Percentiles rank a stretch among this genome's conserved stretches.
These are phyloP conservation scores for Nepenthes gracilis DNA, from an alignment of 148 eudicot species.

Conservation along the genomic window DNA sequence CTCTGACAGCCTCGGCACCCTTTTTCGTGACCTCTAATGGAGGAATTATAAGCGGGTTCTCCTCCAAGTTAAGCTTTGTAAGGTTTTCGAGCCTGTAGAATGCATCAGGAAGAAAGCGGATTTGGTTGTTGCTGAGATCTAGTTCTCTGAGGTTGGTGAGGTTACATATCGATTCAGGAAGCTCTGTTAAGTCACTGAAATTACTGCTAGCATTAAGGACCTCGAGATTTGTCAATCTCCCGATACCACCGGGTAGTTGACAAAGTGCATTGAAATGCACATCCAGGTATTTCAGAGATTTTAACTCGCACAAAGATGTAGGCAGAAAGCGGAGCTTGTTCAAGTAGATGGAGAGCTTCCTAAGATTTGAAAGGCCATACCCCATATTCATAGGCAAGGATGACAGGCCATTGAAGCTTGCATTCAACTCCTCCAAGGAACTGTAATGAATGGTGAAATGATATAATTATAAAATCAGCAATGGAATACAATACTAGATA, in stretches of 20 bases:
- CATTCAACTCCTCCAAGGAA: slow-evolving; percentile 80
- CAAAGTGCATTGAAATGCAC: slow-evolving; percentile 87
- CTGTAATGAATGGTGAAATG: slow-evolving; percentile 16
- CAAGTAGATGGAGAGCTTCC: slow-evolving; percentile 44
- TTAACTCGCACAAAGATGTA: slow-evolving; percentile 74
- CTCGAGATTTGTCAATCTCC: slow-evolving; percentile 61
- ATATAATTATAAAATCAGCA: not conserved
- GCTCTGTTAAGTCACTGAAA: slow-evolving; percentile 76
- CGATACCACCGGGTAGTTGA: slow-evolving; percentile 59
- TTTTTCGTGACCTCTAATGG: slow-evolving; percentile 51
- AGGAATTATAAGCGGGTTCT: slow-evolving; percentile 70
- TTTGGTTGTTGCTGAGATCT: slow-evolving; percentile 89
- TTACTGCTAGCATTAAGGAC: slow-evolving; percentile 66
- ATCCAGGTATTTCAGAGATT: slow-evolving; percentile 53
- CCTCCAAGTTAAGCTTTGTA: slow-evolving; percentile 62
- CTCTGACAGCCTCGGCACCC: slow-evolving; percentile 66
- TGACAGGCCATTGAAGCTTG: slow-evolving; percentile 65
- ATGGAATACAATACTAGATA: not conserved
- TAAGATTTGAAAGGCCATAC: slow-evolving; percentile 48
- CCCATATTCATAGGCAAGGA: slow-evolving; percentile 90
- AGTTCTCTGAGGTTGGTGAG: slow-evolving; percentile 65
- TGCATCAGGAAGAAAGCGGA: slow-evolving; percentile 64
- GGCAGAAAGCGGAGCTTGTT: slow-evolving; percentile 91
- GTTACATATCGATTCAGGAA: slow-evolving; percentile 64
- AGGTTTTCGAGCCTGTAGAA: slow-evolving; percentile 69